Evolutionary conservation across 148 eudicot genomes (phyloP).

Genomic region (Vaccinium corymbosum): DNA sequence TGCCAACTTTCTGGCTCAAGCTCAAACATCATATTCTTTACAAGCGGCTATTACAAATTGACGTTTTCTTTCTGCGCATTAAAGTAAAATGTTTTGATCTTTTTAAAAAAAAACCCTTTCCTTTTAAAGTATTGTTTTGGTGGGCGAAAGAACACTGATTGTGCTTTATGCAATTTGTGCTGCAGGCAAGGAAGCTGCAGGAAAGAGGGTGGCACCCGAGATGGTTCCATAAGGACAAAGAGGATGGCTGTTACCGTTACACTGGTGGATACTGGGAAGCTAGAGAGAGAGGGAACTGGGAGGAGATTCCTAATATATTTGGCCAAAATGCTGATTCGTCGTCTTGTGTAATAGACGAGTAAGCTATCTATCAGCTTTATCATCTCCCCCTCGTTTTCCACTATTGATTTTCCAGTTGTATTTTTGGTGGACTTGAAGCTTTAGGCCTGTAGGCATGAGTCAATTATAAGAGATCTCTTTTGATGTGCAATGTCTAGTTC

Average conservation of each 20-base stretch:
- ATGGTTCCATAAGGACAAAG: slow-evolving; percentile 77
- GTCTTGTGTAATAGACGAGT: slow-evolving; percentile 38
- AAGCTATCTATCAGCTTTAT: slow-evolving; percentile 16
- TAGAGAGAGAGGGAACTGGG: slow-evolving; percentile 65
- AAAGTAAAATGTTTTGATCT: neutral
- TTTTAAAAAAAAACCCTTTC: neutral
- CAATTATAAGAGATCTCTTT: slow-evolving; percentile 7
- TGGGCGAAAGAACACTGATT: neutral
- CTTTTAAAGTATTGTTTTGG: neutral
- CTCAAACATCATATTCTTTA: neutral
- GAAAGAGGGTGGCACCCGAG: slow-evolving; percentile 96
- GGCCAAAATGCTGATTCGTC: slow-evolving; percentile 53
- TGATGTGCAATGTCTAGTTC: slow-evolving; percentile 11
- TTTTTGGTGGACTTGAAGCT: neutral
- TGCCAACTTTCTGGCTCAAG: neutral
- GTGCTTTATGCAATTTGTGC: neutral
- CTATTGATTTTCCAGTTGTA: neutral
- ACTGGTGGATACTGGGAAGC: slow-evolving; percentile 92
- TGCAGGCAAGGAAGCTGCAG: slow-evolving; percentile 88
- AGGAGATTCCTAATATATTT: slow-evolving; percentile 69
- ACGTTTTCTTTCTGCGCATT: neutral
- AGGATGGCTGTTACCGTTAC: slow-evolving; percentile 79
- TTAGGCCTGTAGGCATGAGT: neutral
- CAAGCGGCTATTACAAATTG: neutral
- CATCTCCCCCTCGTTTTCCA: neutral